These are phyloP conservation scores for Exophiala dermatitidis DNA, from an alignment of 2,329 filamentous ascomycete genomes.

Conservation along the genomic window DNA sequence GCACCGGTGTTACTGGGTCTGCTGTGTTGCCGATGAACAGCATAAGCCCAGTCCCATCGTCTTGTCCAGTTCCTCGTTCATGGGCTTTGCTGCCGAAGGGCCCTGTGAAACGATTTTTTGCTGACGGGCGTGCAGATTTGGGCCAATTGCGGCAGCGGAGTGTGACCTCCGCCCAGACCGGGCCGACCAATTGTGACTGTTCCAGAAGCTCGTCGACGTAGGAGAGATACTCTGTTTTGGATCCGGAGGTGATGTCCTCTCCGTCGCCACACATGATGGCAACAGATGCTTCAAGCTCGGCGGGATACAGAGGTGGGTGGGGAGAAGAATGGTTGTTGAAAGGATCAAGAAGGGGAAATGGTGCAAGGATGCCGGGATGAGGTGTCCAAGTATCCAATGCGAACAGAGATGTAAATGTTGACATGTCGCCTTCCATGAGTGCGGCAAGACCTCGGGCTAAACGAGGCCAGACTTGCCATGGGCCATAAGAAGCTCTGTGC, in stretches of 20 bases:
- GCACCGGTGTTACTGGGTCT: conserved; percentile 54
- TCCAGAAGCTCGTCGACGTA: conserved; percentile 19
- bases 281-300: conserved; percentile 17
- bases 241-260: conserved; percentile 21
- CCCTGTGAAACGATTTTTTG: conserved; percentile 35
- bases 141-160: conserved; percentile 36
- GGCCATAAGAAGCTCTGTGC: too few relatives aligned
- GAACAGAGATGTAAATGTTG: neutral
- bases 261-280: conserved; percentile 27
- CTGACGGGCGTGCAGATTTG: conserved; percentile 20
- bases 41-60: conserved; percentile 40
- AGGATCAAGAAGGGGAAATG: neutral
- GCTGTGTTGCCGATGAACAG: conserved; percentile 52
- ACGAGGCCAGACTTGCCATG: too few relatives aligned
- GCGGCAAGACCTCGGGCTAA: too few relatives aligned
- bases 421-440: too few relatives aligned
- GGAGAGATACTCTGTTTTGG: conserved; percentile 18
- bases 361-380: neutral
- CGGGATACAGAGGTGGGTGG: conserved; percentile 13
- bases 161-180: conserved; percentile 34
- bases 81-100: conserved; percentile 23
- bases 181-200: conserved; percentile 23
- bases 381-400: neutral
- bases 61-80: conserved; percentile 24
- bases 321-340: neutral